Evolutionary conservation across 2,329 filamentous ascomycete genomes (phyloP).

Genomic region (Colletotrichum sansevieriae): DNA sequence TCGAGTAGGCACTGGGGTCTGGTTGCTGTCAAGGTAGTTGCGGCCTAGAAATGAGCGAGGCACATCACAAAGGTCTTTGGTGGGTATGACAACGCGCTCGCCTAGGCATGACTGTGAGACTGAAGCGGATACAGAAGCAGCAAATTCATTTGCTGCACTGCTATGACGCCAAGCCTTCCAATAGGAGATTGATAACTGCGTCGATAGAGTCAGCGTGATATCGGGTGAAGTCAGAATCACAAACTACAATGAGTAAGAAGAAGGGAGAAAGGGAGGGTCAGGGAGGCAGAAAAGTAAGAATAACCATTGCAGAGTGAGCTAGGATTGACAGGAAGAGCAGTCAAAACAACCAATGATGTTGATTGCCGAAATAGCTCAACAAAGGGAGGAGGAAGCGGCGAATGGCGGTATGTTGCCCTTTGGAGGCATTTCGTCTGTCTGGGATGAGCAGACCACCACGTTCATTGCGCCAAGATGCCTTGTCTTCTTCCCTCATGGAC

Average conservation of each 20-base stretch:
- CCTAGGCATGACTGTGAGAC: too few species aligned
- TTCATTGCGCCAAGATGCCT: too few species aligned
- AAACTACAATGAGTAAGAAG: background rate
- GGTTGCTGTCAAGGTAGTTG: background rate
- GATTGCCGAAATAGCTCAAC: too few species aligned
- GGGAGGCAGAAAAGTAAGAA: background rate
- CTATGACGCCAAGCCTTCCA: background rate
- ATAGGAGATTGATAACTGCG: background rate
- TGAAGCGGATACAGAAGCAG: background rate
- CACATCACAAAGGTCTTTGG: background rate
- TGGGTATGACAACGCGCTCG: background rate
- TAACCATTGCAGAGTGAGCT: too few species aligned
- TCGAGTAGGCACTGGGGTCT: background rate
- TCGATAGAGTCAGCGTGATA: background rate
- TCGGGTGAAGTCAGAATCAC: conserved; percentile 7
- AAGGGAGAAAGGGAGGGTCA: background rate
- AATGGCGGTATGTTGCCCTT: too few species aligned
- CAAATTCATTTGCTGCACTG: background rate
- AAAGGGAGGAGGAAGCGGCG: too few species aligned
- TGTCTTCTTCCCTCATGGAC: too few species aligned
- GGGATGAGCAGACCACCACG: too few species aligned
- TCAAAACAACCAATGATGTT: too few species aligned
- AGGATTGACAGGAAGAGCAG: background rate
- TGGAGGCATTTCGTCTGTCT: too few species aligned
- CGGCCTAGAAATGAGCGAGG: background rate